Base-by-base conservation (phyloP, 805 yeast genomes). In the Teunomyces lycoperdinae region DNA sequence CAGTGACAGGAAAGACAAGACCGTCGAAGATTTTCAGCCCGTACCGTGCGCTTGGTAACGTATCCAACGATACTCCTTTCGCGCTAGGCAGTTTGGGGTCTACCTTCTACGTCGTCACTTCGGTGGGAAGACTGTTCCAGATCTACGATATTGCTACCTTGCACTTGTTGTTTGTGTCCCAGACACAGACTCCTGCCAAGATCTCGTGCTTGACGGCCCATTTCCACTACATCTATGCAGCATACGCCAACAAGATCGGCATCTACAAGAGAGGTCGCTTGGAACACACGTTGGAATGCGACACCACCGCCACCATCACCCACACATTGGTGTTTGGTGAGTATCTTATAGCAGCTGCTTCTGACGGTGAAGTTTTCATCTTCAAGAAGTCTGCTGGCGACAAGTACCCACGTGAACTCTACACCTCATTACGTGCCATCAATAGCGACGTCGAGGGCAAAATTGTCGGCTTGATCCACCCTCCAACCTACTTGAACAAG, bases 401-500 rank as follows among this genome's bases (percentile, higher is more conserved):
- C 8, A 80, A 75, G 64, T 67, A 67, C 63, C 82, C 80, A 14
- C 77, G 84, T n/a, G 86, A 81, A 55, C 76, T 78, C 47, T 85
- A 90, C 66, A 82, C 96, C 4, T 73, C 83, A 11, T 66, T 91
- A 44, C 67, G 70, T 38, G 61, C 82, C 43, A 61, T 72, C 46
- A 66, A 66, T 47, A 79, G 84, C 26, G 66, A 76, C n/a, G 66
- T 84, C 11, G 84, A 86, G 54, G 97, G 96, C 17, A 77, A 74
- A 6, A 77, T 94, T 13, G 84, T 85, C 9, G 84, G 83, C 38
- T 54, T 87, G 14, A 59, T 81, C 9, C 99, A 94, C 64, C 85
- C 92, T 43, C 91, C 97, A 28, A 92, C 99, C 0, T 91, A 92
- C 62, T 67, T 95, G 60, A 94, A 94, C 73, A 94, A 94, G 62